Percentiles rank a stretch among this genome's conserved stretches.
Conservation (phyloP, 805 yeast genomes). For the Yamadazyma endophytica region DNA sequence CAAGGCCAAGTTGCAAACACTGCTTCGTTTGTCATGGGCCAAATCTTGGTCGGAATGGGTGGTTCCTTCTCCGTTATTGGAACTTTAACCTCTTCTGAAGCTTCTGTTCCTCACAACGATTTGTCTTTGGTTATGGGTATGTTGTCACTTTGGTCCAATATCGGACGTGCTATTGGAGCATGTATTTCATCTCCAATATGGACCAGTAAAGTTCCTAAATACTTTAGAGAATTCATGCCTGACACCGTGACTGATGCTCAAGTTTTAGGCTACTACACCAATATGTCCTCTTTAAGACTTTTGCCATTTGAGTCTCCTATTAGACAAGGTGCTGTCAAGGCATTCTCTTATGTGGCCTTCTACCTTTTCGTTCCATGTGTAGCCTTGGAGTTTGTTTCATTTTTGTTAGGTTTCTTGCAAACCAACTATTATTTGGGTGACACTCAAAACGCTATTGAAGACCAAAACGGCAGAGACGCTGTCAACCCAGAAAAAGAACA, state of each 20-base stretch:
- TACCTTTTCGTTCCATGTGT: conserved; percentile 22
- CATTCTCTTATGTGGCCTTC: conserved; percentile 25
- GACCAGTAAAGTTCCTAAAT: conserved; percentile 21
- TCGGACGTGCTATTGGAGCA: conserved; percentile 38
- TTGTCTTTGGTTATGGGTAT: conserved; percentile 35
- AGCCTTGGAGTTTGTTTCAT: conserved; percentile 24
- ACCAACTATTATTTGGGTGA: conserved; percentile 34
- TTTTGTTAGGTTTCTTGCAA: conserved; percentile 27
- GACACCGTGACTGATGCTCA: conserved; percentile 12
- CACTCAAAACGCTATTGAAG: conserved; percentile 31
- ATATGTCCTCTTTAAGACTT: conserved; percentile 16
- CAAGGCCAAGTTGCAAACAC: conserved; percentile 18
- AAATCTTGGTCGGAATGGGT: conserved; percentile 34
- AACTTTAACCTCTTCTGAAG: conserved; percentile 34
- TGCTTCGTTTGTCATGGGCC: conserved; percentile 28
- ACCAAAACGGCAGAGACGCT: conserved; percentile 12
- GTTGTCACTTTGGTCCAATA: conserved; percentile 25
- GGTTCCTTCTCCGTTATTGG: conserved; percentile 37
- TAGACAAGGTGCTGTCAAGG: conserved; percentile 28
- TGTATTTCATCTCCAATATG: conserved; percentile 36
- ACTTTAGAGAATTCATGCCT: conserved; percentile 26
- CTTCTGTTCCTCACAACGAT: conserved; percentile 41
- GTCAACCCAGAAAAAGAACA: conserved; percentile 4
- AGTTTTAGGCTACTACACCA: conserved; percentile 17
- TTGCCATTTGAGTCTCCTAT: conserved; percentile 20